Base-by-base conservation (phyloP, 1,284 basidiomycete species). In the Cutaneotrichosporon sp. region DNA sequence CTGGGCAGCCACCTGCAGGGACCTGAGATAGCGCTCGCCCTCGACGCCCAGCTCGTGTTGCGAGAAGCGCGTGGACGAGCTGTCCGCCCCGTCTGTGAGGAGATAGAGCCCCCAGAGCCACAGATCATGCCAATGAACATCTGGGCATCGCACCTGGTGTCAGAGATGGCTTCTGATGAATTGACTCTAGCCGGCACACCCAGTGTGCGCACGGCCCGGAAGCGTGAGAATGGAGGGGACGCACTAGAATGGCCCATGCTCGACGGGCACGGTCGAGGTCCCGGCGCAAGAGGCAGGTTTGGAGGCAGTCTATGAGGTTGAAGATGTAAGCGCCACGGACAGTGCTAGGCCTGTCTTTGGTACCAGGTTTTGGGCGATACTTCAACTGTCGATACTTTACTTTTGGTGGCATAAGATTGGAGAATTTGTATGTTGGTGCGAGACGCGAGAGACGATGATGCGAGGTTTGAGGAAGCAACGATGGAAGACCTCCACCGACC, bases 161-260 rank as follows among this genome's bases (percentile, higher is more conserved):
- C 29, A 61, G 60, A 34, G 24, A 16, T 18, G 8, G 11, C 27
- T 50, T 14, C 16, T 50, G 11, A 25, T 18, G 4, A 9, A 27
- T 5, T 8, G 29, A 27, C 9, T 33, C 24, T 3, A 34, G 13
- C 25, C 20, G 29, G 33, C 10, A n/a, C 38, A 4, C 24, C 25
- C 4, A 25, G 5, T 20, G 27, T 6, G 33, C 36, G 13, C 54
- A 47, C 55, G 16, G 42, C 27, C 42, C 29, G 22, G 5, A n/a
- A 50, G 33, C 29, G 24, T 18, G 34, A 27, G 20, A 52, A 47
- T 3, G 45, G 27, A 18, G 20, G 18, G 7, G n/a, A 72, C 76
- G 58, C 42, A 86, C 84, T 42, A 95, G 84, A 60, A 94, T 89
- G 31, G 84, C 81, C 90, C 91, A 95, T 10, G 89, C 89, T 64